These are phyloP conservation scores for Boletus rufocinnamomeus DNA, from an alignment of 768 basidiomycete species.

Conservation along the genomic window DNA sequence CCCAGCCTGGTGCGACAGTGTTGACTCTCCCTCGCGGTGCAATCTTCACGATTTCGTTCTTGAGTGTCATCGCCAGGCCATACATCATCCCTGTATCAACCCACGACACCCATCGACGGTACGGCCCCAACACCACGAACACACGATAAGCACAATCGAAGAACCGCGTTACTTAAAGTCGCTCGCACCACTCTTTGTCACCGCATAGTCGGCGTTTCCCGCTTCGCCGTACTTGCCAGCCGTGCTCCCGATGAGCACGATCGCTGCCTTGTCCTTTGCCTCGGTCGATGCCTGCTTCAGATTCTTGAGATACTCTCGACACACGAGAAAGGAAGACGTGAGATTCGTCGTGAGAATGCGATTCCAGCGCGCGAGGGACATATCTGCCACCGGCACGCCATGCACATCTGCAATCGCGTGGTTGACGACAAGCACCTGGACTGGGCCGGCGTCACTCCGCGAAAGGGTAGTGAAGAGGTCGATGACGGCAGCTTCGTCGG, in stretches of 20 bases:
- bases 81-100: slow-evolving; percentile 62
- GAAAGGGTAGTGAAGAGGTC: slow-evolving; percentile 46
- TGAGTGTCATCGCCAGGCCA: slow-evolving; percentile 62
- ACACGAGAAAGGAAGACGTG: slow-evolving; percentile 64
- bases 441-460: slow-evolving; percentile 36
- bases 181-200: slow-evolving; percentile 60
- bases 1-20: slow-evolving; percentile 65
- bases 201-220: slow-evolving; percentile 62
- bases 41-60: slow-evolving; percentile 77
- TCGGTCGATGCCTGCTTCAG: slow-evolving; percentile 41
- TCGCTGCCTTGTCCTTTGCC: slow-evolving; percentile 52
- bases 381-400: slow-evolving; percentile 51
- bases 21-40: slow-evolving; percentile 69
- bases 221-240: slow-evolving; percentile 73
- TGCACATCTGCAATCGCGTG: slow-evolving; percentile 52
- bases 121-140: not conserved
- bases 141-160: not conserved
- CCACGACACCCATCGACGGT: not conserved
- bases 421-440: slow-evolving; percentile 62
- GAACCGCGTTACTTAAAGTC: not conserved
- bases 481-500: slow-evolving; percentile 51
- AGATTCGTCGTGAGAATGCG: slow-evolving; percentile 59
- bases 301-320: slow-evolving; percentile 55
- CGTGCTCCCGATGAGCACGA: slow-evolving; percentile 67
- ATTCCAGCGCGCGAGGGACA: slow-evolving; percentile 65